Conservation (phyloP, 176 grass and related monocot genomes). For the Lolium rigidum region DNA sequence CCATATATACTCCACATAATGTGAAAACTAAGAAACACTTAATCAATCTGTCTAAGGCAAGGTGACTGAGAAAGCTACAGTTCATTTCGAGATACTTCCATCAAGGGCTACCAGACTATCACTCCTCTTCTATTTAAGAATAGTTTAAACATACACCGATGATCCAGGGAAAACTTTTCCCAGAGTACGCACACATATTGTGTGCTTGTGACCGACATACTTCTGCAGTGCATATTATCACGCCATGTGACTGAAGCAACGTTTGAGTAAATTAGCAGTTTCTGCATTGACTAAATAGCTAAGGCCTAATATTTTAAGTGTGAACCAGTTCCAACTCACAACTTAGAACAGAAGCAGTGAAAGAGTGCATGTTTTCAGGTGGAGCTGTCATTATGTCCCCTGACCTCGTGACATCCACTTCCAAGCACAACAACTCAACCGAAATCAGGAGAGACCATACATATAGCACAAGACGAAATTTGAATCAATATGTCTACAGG, state of each 20-base stretch:
- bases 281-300: slow-evolving; percentile 1
- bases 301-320: slow-evolving; percentile 16
- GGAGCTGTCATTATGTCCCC: slow-evolving; percentile 5
- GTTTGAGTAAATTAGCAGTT: background rate
- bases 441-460: background rate
- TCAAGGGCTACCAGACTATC: slow-evolving; percentile 19
- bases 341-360: slow-evolving; percentile 3
- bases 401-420: background rate
- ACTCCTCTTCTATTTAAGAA: slow-evolving; percentile 22
- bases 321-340: slow-evolving; percentile 18
- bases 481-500: slow-evolving; percentile 9
- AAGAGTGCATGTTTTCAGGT: background rate
- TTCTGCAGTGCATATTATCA: slow-evolving; percentile 33
- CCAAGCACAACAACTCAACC: background rate
- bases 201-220: slow-evolving; percentile 19
- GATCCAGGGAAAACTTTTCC: background rate
- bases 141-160: slow-evolving; percentile 6
- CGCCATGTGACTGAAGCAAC: slow-evolving; percentile 6
- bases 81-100: background rate
- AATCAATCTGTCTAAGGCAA: slow-evolving; percentile 29
- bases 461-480: background rate
- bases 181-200: background rate
- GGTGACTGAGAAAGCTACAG: slow-evolving; percentile 29
- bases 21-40: slow-evolving; percentile 43
- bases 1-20: slow-evolving; percentile 19